Conservation (phyloP, 148 eudicot genomes). For the Silene latifolia region DNA sequence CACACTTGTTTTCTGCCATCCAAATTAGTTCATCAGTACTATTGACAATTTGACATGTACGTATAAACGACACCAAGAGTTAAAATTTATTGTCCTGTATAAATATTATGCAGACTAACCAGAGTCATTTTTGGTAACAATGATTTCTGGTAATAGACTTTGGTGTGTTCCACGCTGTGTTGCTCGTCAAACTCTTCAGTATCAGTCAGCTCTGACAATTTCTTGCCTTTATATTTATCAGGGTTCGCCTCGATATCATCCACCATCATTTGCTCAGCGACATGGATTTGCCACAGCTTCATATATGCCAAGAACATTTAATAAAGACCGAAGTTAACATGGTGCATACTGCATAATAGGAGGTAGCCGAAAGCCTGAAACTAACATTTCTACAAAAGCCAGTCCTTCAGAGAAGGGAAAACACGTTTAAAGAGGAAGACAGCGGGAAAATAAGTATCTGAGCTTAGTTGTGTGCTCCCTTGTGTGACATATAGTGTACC, state of each 20-base stretch:
- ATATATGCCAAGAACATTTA: constrained; percentile 14
- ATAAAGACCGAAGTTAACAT: background rate
- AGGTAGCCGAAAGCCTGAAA: background rate
- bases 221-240: constrained; percentile 69
- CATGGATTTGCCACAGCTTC: constrained; percentile 95
- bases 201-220: constrained; percentile 70
- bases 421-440: background rate
- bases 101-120: constrained; percentile 36
- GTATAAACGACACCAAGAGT: background rate
- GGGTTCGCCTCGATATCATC: constrained; percentile 89
- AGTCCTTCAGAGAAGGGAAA: background rate
- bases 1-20: constrained; percentile 70
- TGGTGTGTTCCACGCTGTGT: constrained; percentile 54
- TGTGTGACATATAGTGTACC: too few species aligned
- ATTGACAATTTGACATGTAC: background rate
- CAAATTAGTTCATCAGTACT: constrained; percentile 11
- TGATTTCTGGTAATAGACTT: constrained; percentile 54
- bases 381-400: background rate
- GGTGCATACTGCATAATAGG: background rate
- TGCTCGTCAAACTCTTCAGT: constrained; percentile 82
- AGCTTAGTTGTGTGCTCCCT: too few species aligned
- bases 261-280: constrained; percentile 91
- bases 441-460: background rate
- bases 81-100: background rate
- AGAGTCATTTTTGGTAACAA: constrained; percentile 50